Percentiles rank a stretch among this genome's conserved stretches.
Conservation (phyloP, 2,329 filamentous ascomycete species). For the Rhinocladiella similis region DNA sequence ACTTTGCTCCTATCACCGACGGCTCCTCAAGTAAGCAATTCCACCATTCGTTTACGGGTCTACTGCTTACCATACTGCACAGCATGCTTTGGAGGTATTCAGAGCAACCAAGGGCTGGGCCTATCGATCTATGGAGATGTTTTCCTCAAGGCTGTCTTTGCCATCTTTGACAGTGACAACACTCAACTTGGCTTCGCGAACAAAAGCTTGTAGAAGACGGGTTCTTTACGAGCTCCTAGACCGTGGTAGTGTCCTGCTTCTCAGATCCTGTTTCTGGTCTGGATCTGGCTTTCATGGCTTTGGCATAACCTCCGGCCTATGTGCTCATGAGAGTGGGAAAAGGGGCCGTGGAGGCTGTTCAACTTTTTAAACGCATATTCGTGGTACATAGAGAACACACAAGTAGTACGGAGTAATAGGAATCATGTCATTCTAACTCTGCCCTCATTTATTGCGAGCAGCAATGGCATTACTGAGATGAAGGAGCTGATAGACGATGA, state of each 20-base stretch:
- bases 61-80: background rate
- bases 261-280: no score
- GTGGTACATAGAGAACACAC: no score
- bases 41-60: background rate
- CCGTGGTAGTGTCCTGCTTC: background rate
- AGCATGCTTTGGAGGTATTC: constrained; percentile 74
- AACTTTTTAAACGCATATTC: no score
- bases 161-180: constrained; percentile 62
- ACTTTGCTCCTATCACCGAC: constrained; percentile 34
- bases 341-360: no score
- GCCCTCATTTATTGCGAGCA: no score
- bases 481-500: no score
- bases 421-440: no score
- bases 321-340: no score
- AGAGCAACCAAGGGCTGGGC: constrained; percentile 55
- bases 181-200: constrained; percentile 25
- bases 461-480: no score
- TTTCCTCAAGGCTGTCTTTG: constrained; percentile 76
- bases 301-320: no score
- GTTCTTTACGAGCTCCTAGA: background rate
- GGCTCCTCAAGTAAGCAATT: constrained; percentile 24
- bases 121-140: constrained; percentile 74
- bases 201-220: constrained; percentile 19
- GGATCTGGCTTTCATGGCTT: no score
- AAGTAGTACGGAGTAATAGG: no score